Evolutionary conservation across 2,329 filamentous ascomycete genomes (phyloP), one percentile per base, ranked within the genome.

Genomic region (Exserohilum rostratum): DNA sequence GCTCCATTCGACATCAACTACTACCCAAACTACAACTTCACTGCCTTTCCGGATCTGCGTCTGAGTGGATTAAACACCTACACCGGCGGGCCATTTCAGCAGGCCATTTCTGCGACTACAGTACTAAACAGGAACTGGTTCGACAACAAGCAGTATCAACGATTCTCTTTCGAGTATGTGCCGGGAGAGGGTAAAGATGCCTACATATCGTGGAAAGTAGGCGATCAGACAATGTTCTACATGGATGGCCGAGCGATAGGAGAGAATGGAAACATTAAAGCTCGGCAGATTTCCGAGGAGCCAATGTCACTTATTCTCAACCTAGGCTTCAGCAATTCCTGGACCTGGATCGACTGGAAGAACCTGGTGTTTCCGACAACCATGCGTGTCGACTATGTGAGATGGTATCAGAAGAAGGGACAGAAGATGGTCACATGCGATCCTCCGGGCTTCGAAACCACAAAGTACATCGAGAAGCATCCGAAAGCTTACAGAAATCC

Each of bases 51-150:
- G 1, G 76, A 83, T 59, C 77, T 79, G 56, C 71, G 76, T 5
- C 70, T 79, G 30, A 82, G 80, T 13, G 73, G 72, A 11, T 77
- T 82, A 53, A 85, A 85, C 56, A 71, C 73, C 2, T 85, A 83
- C 60, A 78, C 77, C 25, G 83, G 83, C 15, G 82, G 82, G 1
- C 80, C 81, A 2, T 84, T 75, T 57, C 82, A 85, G 61, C 81
- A 85, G 68, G 82, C 82, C 29, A 76, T 85, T 11, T 83, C 80
- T n/a, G 81, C 77, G 5, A 81, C 81, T 10, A 82, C 82, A 0
- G 78, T 80, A 45, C 72, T 85, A 10, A 85, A 85, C 66, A 82
- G 80, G 55, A 61, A 78, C 9, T 85, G 83, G 83, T 85, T 81
- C 51, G 81, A 85, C 53, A 80, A 80, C 4, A 75, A 78, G 12